Evolutionary conservation across 495 filamentous ascomycete genomes (phyloP).

Genomic region (Evansstolkia leycettana): DNA sequence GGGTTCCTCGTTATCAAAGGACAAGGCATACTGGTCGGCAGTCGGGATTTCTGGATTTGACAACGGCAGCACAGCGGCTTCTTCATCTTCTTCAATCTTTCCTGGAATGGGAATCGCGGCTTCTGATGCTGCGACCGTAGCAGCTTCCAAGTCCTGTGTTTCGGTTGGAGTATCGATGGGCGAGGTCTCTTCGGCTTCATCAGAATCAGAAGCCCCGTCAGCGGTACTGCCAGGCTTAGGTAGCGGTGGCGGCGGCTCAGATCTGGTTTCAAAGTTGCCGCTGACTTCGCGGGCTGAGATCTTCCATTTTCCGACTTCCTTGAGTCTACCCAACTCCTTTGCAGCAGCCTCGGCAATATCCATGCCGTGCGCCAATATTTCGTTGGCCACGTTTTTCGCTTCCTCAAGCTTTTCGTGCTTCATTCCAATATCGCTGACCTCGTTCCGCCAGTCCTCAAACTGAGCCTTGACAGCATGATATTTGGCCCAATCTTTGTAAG

Average conservation of each 20-base stretch:
- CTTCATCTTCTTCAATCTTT: no score
- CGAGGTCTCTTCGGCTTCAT: no score
- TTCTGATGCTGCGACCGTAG: no score
- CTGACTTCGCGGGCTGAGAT: conserved; percentile 60
- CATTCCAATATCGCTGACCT: conserved; percentile 59
- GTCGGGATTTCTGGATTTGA: no score
- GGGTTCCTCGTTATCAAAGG: no score
- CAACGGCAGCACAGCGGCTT: no score
- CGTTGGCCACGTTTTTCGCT: conserved; percentile 54
- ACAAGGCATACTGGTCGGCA: no score
- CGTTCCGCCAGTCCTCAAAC: conserved; percentile 74
- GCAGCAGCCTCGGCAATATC: conserved; percentile 66
- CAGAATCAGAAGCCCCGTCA: no score
- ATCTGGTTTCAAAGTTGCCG: conserved; percentile 58
- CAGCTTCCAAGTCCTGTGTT: no score
- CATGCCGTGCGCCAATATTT: conserved; percentile 69
- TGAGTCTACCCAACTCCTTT: conserved; percentile 69
- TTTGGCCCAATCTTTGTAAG: conserved; percentile 91
- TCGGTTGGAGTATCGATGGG: no score
- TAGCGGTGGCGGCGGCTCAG: conserved; percentile 31
- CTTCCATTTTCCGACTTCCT: conserved; percentile 81
- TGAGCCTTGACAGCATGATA: conserved; percentile 77
- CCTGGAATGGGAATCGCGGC: no score
- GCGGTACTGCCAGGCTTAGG: conserved; percentile 24
- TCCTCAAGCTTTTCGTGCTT: conserved; percentile 59